A percentile compares a stretch with the other conserved stretches of the same genome.
Evolutionary conservation across 345 rosid species (phyloP).

Genomic region (Anastatica hierochuntica): DNA sequence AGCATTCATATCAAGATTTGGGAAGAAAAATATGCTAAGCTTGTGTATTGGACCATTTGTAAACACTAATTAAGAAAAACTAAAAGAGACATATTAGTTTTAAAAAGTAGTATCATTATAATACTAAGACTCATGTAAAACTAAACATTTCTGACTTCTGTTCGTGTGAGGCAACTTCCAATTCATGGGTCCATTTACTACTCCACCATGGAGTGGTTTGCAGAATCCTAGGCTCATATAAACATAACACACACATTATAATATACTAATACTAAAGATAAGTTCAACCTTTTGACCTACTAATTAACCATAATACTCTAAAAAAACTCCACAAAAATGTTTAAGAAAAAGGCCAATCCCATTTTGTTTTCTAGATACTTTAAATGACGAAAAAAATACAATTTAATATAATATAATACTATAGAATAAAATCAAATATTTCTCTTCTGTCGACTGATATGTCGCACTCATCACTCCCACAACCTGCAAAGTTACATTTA

Average conservation of each 20-base stretch:
- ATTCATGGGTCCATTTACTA: conserved; percentile 26
- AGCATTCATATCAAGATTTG: too few species aligned
- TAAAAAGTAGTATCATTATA: neutral
- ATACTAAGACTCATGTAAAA: neutral
- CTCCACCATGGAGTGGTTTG: conserved; percentile 29
- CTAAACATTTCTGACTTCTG: conserved; percentile 13
- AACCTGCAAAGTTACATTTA: conserved; percentile 25
- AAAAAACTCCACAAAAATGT: neutral
- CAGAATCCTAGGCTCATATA: neutral
- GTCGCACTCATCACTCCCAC: conserved; percentile 23
- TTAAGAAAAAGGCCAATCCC: conserved; percentile 1
- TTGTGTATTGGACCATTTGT: neutral
- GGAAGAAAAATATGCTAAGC: too few species aligned
- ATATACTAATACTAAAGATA: neutral
- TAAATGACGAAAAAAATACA: neutral
- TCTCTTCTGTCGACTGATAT: conserved; percentile 25
- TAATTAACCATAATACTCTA: neutral
- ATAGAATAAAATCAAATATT: conserved; percentile 2
- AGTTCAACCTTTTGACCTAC: conserved; percentile 14
- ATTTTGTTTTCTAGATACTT: neutral
- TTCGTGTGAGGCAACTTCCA: conserved; percentile 25
- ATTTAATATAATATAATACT: neutral
- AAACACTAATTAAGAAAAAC: neutral
- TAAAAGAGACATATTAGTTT: neutral
- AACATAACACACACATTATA: neutral